Percentiles rank a stretch among this genome's conserved stretches.
These are phyloP conservation scores for Cucurbita pepo DNA, from an alignment of 306 rosid species.

Conservation along the genomic window DNA sequence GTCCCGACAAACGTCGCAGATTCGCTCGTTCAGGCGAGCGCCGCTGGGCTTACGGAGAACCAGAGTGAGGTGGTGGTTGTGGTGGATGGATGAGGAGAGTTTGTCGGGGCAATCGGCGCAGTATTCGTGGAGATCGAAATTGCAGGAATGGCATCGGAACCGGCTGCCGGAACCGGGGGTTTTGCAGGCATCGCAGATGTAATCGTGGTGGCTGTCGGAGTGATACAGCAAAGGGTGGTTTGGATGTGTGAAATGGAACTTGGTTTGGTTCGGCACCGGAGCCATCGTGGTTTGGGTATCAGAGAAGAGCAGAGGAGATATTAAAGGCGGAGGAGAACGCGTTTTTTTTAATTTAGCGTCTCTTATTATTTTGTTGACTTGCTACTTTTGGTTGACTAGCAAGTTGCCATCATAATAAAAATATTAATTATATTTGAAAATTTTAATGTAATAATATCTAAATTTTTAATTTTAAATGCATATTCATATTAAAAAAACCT, in stretches of 20 bases:
- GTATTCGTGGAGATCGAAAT: slow-evolving; percentile 10
- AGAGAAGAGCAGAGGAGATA: background rate
- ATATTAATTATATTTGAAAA: too few species aligned
- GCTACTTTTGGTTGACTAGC: background rate
- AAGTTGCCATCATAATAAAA: background rate
- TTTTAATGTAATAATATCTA: too few species aligned
- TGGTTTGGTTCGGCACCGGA: background rate
- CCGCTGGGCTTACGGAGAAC: background rate
- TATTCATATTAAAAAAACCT: too few species aligned
- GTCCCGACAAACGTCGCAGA: slow-evolving; percentile 7
- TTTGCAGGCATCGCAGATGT: slow-evolving; percentile 1
- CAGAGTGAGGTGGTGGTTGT: background rate
- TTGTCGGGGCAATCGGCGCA: slow-evolving; percentile 10
- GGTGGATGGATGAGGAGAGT: slow-evolving; percentile 4
- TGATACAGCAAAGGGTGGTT: background rate
- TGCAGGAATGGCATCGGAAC: slow-evolving; percentile 11
- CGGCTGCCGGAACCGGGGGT: background rate
- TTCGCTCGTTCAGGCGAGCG: background rate
- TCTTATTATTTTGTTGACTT: background rate
- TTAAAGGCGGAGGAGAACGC: background rate
- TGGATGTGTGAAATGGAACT: background rate
- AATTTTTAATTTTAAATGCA: too few species aligned
- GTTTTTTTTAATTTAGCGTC: background rate
- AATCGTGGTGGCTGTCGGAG: background rate
- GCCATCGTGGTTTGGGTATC: background rate